Base-by-base conservation (phyloP, 805 yeast genomes). In the Barnettozyma sp. region DNA sequence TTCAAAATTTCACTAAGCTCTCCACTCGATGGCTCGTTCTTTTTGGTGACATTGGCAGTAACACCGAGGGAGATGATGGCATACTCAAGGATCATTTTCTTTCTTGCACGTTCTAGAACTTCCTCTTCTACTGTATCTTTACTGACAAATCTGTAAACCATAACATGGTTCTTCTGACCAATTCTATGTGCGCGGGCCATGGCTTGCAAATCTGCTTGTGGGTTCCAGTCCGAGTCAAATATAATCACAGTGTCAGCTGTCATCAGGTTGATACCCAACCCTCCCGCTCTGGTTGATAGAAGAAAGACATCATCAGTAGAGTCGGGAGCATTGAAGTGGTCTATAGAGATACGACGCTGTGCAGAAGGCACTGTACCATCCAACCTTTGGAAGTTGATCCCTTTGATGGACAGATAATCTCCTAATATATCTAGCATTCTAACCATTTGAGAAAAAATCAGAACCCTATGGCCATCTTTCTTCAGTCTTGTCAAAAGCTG, bases 131-230 rank as follows among this genome's bases (percentile, higher is more conserved):
- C 95, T 0, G 98, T 92, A 52, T 92, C 98, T 52, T 92, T 92
- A 40, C 95, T 82, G n/a, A 92, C 97, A 64, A 92, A 84, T 55
- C 99, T 70, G 57, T 92, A 92, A 13, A 92, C 97, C 78, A 86
- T 85, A 24, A 92, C 99, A 61, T 92, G 98, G 51, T 85, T 87
- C 61, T 88, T 92, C 59, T 92, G 99, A n/a, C 99, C 99, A 56
- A 92, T 92, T 68, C 99, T 79, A 63, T 92, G 99, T 3, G 98
- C 98, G 62, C 98, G 78, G 0, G 98, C 98, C 98, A 92, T 92
- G 2, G 98, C 98, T 62, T 92, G 98, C 52, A 92, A 68, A 70
- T 92, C 98, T 0, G 98, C 98, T 59, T 92, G 98, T 0, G 98
- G 98, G 56, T 92, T 92, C 98, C 98, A 92, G 64, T 92, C 98